These are phyloP conservation scores for Russula brevipes DNA, from an alignment of 768 basidiomycete genomes.

Conservation along the genomic window DNA sequence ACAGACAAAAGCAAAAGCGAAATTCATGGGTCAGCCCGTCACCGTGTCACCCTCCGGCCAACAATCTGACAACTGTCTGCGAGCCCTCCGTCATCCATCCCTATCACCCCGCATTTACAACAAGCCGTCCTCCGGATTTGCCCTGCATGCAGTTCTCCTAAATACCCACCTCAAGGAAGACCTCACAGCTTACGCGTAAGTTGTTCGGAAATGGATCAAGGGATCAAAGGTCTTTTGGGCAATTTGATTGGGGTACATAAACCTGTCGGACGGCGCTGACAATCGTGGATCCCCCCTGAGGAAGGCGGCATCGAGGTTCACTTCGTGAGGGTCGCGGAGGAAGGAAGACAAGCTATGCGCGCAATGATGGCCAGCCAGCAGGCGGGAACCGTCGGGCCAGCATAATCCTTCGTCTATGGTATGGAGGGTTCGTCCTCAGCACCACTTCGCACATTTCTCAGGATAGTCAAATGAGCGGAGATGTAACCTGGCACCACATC, in stretches of 20 bases:
- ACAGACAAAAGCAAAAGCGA: constrained; percentile 21
- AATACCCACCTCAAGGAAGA: constrained; percentile 35
- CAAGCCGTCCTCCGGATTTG: constrained; percentile 61
- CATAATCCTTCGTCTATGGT: background rate
- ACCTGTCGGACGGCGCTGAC: constrained; percentile 25
- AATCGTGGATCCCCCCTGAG: constrained; percentile 2
- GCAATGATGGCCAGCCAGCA: background rate
- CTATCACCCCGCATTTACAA: constrained; percentile 29
- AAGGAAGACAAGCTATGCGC: constrained; percentile 14
- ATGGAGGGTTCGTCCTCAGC: too few relatives aligned
- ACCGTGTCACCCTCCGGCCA: constrained; percentile 9
- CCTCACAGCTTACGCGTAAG: constrained; percentile 63
- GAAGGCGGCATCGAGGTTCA: constrained; percentile 51
- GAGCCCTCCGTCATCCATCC: constrained; percentile 6
- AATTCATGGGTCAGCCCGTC: constrained; percentile 20
- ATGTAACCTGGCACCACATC: constrained; percentile 14
- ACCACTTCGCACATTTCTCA: background rate
- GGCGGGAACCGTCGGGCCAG: constrained; percentile 9
- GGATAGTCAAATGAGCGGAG: background rate
- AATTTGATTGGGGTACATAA: constrained; percentile 39
- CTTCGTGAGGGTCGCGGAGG: constrained; percentile 63
- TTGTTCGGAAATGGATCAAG: constrained; percentile 72
- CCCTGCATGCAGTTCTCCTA: constrained; percentile 52
- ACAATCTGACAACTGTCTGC: constrained; percentile 2
- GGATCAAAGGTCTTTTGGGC: constrained; percentile 44